These are phyloP conservation scores for Cordyceps cicadae DNA, from an alignment of 2,329 filamentous ascomycete genomes.

Conservation along the genomic window DNA sequence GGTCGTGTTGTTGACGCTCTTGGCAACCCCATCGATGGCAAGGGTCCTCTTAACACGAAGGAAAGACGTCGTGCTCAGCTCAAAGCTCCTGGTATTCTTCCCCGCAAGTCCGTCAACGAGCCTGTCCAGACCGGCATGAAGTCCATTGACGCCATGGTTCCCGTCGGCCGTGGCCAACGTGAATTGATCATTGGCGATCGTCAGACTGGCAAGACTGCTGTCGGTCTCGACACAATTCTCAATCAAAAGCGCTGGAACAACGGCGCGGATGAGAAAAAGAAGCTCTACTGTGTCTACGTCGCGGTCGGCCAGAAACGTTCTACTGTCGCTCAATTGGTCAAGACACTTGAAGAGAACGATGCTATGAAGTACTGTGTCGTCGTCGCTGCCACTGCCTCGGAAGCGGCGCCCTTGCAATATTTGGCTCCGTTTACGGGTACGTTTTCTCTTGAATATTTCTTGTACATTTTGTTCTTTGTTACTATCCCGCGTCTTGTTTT, in stretches of 20 bases:
- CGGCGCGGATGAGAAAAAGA: conserved; percentile 80
- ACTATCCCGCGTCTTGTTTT: no score
- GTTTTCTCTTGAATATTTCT: no score
- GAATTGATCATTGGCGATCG: conserved; percentile 99
- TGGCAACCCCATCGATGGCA: conserved; percentile 98
- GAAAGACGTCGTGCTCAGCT: conserved; percentile 94
- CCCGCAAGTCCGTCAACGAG: conserved; percentile 94
- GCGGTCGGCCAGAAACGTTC: conserved; percentile 99
- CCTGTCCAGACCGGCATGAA: conserved; percentile 99
- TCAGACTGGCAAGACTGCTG: conserved; percentile 99
- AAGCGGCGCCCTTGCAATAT: conserved; percentile 90
- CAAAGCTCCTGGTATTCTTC: conserved; percentile 97
- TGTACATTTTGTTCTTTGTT: no score
- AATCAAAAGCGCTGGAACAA: conserved; percentile 99
- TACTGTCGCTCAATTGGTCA: conserved; percentile 97
- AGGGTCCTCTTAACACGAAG: conserved; percentile 89
- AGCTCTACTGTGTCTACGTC: conserved; percentile 99
- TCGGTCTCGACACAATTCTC: conserved; percentile 93
- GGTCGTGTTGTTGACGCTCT: conserved; percentile 98
- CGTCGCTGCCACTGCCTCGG: conserved; percentile 92
- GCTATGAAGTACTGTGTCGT: conserved; percentile 97
- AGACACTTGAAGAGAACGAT: conserved; percentile 99
- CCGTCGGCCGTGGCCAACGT: conserved; percentile 99
- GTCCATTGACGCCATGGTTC: conserved; percentile 99
- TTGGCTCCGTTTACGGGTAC: no score